Percentiles rank a stretch among this genome's conserved stretches.
These are phyloP conservation scores for Sesbania bispinosa DNA, from an alignment of 306 rosid species.

Conservation along the genomic window DNA sequence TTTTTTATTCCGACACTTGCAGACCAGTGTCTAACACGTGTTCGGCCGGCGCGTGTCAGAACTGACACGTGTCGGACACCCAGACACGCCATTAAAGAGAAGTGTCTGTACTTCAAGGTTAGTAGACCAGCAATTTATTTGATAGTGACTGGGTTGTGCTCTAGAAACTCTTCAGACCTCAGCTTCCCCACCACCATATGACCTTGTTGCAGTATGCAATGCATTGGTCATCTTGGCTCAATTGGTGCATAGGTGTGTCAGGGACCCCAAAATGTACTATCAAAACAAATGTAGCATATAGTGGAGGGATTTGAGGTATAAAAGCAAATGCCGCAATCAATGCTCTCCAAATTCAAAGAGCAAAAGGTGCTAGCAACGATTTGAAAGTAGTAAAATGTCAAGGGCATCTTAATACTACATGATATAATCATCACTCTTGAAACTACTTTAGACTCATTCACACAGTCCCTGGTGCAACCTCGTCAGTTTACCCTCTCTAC, in stretches of 20 bases:
- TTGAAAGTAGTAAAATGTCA: conserved; percentile 46
- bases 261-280: conserved; percentile 8
- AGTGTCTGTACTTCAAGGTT: too few relatives aligned
- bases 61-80: too few relatives aligned
- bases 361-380: conserved; percentile 35
- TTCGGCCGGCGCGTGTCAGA: too few relatives aligned
- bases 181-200: neutral
- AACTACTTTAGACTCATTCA: conserved; percentile 41
- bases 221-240: neutral
- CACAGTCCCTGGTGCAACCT: neutral
- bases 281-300: neutral
- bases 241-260: neutral
- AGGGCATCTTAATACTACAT: conserved; percentile 33
- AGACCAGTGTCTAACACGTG: too few relatives aligned
- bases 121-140: neutral
- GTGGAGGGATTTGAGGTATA: too few relatives aligned
- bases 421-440: conserved; percentile 42
- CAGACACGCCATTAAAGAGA: too few relatives aligned
- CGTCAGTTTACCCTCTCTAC: too few relatives aligned
- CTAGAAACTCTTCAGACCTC: neutral
- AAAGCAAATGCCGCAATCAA: too few relatives aligned
- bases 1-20: too few relatives aligned
- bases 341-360: too few relatives aligned
- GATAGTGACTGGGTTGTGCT: neutral
- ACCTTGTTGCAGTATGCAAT: neutral